Conservation (phyloP, 1,284 basidiomycete genomes). For the Puccinia triticina region DNA sequence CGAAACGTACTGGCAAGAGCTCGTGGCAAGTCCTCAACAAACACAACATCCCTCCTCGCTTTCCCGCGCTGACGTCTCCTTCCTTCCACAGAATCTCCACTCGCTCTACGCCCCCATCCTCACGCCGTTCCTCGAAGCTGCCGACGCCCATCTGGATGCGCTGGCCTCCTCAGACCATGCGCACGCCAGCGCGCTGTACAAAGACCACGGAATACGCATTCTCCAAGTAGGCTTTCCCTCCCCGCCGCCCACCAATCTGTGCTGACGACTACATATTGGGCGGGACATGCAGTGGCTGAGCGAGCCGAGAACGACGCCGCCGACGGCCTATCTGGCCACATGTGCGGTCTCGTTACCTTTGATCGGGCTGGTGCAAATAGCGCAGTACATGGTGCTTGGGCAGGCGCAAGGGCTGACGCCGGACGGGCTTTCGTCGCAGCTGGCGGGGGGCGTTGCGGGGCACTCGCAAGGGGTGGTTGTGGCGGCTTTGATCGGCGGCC, state of each 20-base stretch:
- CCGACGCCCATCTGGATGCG: conserved; percentile 67
- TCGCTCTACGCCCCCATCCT: conserved; percentile 59
- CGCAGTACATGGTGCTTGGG: conserved; percentile 83
- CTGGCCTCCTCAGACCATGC: conserved; percentile 58
- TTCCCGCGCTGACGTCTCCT: too few relatives aligned
- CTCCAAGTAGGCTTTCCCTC: conserved; percentile 63
- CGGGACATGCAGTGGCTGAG: conserved; percentile 72
- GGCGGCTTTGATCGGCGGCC: conserved; percentile 75
- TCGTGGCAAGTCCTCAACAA: conserved; percentile 4
- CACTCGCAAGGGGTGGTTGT: conserved; percentile 96
- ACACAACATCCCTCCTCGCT: too few relatives aligned
- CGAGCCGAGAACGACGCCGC: conserved; percentile 71
- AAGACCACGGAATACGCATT: conserved; percentile 70
- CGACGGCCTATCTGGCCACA: conserved; percentile 85
- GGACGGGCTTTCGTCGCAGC: conserved; percentile 51
- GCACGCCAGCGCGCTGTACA: conserved; percentile 72
- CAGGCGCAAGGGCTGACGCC: conserved; percentile 71
- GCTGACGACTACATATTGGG: neutral
- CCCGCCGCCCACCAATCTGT: neutral
- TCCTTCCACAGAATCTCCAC: conserved; percentile 67
- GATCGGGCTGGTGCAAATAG: conserved; percentile 92
- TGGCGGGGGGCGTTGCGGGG: conserved; percentile 75
- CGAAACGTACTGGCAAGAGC: conserved; percentile 65
- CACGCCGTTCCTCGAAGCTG: conserved; percentile 83
- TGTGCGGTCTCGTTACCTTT: conserved; percentile 93